phyloP scores from a whole-genome alignment of 208 protist genomes.

The Leishmania gerbilli region DNA sequence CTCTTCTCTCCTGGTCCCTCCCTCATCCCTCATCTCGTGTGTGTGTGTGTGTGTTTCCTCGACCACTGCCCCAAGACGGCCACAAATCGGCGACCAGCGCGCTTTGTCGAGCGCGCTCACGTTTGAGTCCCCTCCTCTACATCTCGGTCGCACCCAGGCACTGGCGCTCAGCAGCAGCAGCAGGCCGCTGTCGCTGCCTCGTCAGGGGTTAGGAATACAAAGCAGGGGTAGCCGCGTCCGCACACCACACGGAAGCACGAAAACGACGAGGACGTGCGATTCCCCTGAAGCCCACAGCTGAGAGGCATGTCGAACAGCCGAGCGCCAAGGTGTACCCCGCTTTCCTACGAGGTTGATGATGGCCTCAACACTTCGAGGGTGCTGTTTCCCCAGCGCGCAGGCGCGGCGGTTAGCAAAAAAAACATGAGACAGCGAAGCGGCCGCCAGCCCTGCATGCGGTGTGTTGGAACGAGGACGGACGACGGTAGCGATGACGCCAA shows the following conservation, averaged over 20 bases:
- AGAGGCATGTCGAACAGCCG: conserved; percentile 2
- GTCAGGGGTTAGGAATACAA: neutral
- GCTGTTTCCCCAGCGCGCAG: conserved; percentile 21
- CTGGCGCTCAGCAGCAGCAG: neutral
- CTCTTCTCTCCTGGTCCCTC: neutral
- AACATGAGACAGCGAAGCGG: conserved; percentile 34
- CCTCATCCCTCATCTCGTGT: neutral
- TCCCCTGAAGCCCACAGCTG: conserved; percentile 13
- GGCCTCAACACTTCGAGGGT: conserved; percentile 31
- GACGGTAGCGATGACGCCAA: conserved; percentile 14
- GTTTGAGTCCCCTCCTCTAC: neutral
- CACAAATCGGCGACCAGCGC: neutral
- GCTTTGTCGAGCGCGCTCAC: neutral
- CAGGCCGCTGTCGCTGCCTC: neutral
- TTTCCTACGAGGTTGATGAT: conserved; percentile 51
- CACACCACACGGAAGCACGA: conserved; percentile 51
- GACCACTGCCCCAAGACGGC: neutral
- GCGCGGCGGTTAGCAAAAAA: conserved; percentile 41
- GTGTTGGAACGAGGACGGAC: conserved; percentile 49
- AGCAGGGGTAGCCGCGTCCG: conserved; percentile 30
- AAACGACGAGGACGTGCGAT: conserved; percentile 29
- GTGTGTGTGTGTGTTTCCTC: too few relatives aligned
- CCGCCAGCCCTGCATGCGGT: conserved; percentile 49
- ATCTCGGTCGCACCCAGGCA: neutral
- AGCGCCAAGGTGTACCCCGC: conserved; percentile 46